Base-by-base conservation (phyloP, 768 basidiomycete species). In the Mrakia frigida region DNA sequence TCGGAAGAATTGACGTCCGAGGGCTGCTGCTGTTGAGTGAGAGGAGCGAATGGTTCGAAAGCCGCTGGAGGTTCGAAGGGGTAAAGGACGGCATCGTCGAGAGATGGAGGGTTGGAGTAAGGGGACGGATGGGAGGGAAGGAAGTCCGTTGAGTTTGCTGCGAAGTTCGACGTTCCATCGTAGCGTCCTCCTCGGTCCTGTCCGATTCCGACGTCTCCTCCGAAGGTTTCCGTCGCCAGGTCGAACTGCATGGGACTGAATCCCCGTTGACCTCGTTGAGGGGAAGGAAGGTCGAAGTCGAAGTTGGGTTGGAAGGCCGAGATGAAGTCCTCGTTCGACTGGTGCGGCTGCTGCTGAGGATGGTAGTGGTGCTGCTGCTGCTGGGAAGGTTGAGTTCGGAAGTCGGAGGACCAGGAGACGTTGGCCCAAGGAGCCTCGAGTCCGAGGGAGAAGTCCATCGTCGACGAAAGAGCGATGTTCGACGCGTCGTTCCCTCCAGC, bases 221-320 rank as follows among this genome's bases (percentile, higher is more conserved):
- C 46, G 21, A 37, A n/a, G 21, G 37, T 39, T 25, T 39, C 65
- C 18, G 37, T 35, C 6, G 39, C 37, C 6, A 43, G 21, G 39
- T 68, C 37, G 37, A 68, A 68, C 35, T 68, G 33, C 65, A 68
- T 68, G 21, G 65, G 65, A n/a, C 65, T 68, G 65, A 68, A 68
- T 18, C 43, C 65, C 21, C 37, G 65, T 5, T 68, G 37, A 6
- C 39, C 35, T 68, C 65, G 65, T n/a, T 39, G 65, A 68, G 65
- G 65, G 13, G 65, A 68, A 6, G 65, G 65, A 6, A 39, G 37
- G 16, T 68, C 65, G 37, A 68, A 68, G 65, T 68, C 65, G 37
- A 68, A 68, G 35, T 35, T 39, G 35, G 33, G 37, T 23, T 41
- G 25, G 65, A 39, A 65, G 35, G 37, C 63, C 31, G 33, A 21